These are phyloP conservation scores for Diaporthe citri DNA, from an alignment of 2,329 filamentous ascomycete species.

Conservation along the genomic window DNA sequence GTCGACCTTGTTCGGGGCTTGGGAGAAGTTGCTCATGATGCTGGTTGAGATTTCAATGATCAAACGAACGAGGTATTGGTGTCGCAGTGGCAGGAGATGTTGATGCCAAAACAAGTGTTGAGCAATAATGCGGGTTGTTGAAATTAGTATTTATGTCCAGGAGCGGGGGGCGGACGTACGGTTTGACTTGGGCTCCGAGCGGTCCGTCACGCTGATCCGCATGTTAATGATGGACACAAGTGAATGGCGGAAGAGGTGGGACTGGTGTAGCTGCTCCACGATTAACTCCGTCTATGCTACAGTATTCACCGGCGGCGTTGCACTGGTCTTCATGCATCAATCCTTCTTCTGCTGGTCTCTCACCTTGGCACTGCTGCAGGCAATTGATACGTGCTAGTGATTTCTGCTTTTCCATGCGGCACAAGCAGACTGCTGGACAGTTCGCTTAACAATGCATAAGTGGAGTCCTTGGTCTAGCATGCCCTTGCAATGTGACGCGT, in stretches of 20 bases:
- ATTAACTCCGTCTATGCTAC: neutral
- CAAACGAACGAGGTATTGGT: neutral
- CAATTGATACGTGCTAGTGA: neutral
- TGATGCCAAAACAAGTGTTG: neutral
- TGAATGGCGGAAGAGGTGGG: neutral
- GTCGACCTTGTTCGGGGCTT: slow-evolving; percentile 3
- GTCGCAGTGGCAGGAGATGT: neutral
- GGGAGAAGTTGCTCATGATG: slow-evolving; percentile 24
- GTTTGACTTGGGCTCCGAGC: slow-evolving; percentile 13
- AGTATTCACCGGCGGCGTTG: neutral
- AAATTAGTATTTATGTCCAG: neutral
- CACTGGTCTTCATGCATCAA: neutral
- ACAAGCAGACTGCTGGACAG: neutral
- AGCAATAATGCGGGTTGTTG: neutral
- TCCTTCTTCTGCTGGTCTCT: neutral
- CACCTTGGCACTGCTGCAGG: neutral
- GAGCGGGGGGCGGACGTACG: slow-evolving; percentile 16
- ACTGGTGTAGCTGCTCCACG: neutral
- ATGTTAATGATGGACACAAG: neutral
- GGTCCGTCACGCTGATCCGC: slow-evolving; percentile 16
- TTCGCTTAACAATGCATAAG: neutral
- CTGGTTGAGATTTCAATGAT: neutral
- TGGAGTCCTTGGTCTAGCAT: neutral
- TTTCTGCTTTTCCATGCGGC: neutral
- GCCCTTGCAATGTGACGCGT: neutral